A percentile compares a stretch with the other conserved stretches of the same genome.
phyloP scores from a whole-genome alignment of 352 stramenopile species.

The Pythium sukuiense region DNA sequence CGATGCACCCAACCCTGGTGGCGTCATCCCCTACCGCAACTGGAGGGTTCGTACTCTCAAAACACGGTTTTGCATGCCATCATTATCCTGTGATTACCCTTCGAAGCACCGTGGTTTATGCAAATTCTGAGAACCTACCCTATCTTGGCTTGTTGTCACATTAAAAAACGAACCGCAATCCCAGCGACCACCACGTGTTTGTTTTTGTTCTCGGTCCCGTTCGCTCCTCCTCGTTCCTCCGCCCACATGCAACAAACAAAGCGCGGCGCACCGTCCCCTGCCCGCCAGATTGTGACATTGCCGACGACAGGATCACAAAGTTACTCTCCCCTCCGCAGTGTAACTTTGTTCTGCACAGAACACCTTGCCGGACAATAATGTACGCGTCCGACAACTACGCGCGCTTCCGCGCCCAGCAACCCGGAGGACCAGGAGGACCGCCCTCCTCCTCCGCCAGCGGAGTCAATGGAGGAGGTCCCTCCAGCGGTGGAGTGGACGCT shows the following conservation, averaged over 20 bases:
- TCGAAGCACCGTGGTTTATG: too few species aligned
- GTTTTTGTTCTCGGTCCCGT: not conserved
- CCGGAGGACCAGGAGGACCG: not conserved
- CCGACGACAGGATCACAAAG: not conserved
- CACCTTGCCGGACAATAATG: not conserved
- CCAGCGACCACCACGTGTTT: not conserved
- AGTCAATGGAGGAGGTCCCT: not conserved
- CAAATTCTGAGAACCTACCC: too few species aligned
- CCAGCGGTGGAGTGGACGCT: not conserved
- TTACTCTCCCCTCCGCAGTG: not conserved
- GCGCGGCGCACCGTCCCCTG: not conserved
- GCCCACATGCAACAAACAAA: not conserved
- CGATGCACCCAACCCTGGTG: not conserved
- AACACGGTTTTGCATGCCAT: too few species aligned
- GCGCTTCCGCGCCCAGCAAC: not conserved
- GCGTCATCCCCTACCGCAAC: not conserved
- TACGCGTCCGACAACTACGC: conserved; percentile 10
- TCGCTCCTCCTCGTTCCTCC: not conserved
- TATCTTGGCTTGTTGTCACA: not conserved
- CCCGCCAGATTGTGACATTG: not conserved
- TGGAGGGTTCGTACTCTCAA: too few species aligned
- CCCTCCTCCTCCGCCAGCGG: not conserved
- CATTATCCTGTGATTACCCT: too few species aligned
- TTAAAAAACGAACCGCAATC: not conserved
- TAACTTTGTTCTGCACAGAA: conserved; percentile 3